Evolutionary conservation across 371 early-diverging fungal species (phyloP), one percentile per base, ranked within the genome.

Genomic region (Mortierella polycephala): DNA sequence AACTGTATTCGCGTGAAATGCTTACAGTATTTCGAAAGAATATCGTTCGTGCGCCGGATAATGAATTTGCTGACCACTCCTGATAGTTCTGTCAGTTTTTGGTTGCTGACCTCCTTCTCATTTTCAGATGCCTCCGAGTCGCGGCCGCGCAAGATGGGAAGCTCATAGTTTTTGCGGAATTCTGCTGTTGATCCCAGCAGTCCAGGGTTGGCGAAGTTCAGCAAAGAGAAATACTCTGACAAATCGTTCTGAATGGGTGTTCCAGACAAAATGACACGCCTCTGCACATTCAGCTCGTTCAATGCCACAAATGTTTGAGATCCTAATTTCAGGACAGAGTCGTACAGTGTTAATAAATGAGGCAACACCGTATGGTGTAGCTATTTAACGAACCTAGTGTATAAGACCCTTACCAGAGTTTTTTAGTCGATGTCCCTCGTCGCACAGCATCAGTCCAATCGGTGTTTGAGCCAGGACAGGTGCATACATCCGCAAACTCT

Each of bases 211-310:
- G 96, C 96, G 73, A 98, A 98, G 61, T 97, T 96, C 39, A 99
- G 82, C 49, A 99, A 81, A 16, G 92, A 89, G 83, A 97, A 98
- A 76, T 98, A 97, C 83, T 99, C 99, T 40, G 93, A 92, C 50
- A 99, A 81, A 81, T 97, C 98, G 73, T 99, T 99, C 88, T 98
- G 99, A 56, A 99, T 96, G 0, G 99, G 99, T 7, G 99, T 99
- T 8, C 99, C 99, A 0, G 99, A 95, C 14, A 99, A 82, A 73
- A 98, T 96, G 7, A 98, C 95, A 59, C 98, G 87, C 12, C 95
- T 85, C 71, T 92, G 89, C 1, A 96, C 95, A 64, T 93, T 90
- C 62, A 98, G 82, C 42, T 84, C 86, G 67, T 96, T 96, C 41
- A 98, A 75, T 11, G 95, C 93, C 67, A 91, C 87, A 75, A 96